Evolutionary conservation across 73 alveolate genomes (phyloP).

Genomic region (Tetrahymena elliotti): DNA sequence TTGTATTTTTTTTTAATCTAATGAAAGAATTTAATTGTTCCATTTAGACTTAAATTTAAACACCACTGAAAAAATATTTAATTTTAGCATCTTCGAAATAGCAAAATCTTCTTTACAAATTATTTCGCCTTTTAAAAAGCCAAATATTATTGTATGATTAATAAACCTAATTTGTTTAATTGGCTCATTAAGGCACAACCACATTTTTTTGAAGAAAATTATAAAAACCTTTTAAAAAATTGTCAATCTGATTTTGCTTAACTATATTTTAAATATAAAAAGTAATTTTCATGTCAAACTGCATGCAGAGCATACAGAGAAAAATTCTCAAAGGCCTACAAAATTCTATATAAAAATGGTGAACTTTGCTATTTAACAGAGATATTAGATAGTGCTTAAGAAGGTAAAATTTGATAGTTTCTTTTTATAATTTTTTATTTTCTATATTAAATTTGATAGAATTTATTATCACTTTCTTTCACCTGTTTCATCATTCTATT

Average conservation of each 20-base stretch:
- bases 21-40: not conserved
- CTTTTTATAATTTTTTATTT: slow-evolving; percentile 15
- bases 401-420: slow-evolving; percentile 8
- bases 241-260: no score
- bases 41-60: not conserved
- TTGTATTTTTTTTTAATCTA: not conserved
- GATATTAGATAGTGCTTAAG: not conserved
- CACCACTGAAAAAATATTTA: not conserved
- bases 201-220: not conserved
- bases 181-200: not conserved
- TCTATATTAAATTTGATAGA: not conserved
- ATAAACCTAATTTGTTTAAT: no score
- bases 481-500: not conserved
- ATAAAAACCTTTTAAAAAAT: no score
- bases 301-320: not conserved
- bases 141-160: no score
- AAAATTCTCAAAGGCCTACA: not conserved
- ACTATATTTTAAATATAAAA: not conserved
- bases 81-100: not conserved
- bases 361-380: not conserved
- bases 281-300: not conserved
- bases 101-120: not conserved
- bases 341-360: not conserved
- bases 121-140: not conserved
- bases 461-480: no score